Conservation (phyloP, 2,329 filamentous ascomycete species). For the Sporothrix curviconia region DNA sequence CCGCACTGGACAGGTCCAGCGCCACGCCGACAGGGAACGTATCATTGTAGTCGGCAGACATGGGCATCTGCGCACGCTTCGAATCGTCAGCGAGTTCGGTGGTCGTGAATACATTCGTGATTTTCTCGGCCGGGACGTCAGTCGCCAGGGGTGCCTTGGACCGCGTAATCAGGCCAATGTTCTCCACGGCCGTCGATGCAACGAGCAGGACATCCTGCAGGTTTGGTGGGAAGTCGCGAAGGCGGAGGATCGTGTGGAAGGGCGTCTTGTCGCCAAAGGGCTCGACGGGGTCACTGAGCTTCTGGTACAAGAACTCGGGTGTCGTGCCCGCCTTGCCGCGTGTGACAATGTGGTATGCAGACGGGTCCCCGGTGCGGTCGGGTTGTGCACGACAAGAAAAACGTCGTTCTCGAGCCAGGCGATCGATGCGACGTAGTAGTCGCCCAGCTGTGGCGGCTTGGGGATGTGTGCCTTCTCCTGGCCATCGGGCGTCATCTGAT, state of each 20-base stretch:
- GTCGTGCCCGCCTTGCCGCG: slow-evolving; percentile 49
- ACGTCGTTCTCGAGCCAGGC: slow-evolving; percentile 84
- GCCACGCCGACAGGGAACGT: slow-evolving; percentile 73
- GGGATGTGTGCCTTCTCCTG: slow-evolving; percentile 72
- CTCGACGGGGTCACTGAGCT: slow-evolving; percentile 65
- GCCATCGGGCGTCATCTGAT: slow-evolving; percentile 79
- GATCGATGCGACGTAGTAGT: slow-evolving; percentile 72
- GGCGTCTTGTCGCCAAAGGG: slow-evolving; percentile 63
- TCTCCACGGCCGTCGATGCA: slow-evolving; percentile 70
- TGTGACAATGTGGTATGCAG: slow-evolving; percentile 73
- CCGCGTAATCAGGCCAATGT: slow-evolving; percentile 71
- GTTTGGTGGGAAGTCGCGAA: slow-evolving; percentile 74
- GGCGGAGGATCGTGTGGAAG: slow-evolving; percentile 69
- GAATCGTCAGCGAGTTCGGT: slow-evolving; percentile 68
- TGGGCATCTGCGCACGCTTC: slow-evolving; percentile 66
- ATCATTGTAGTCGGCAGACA: slow-evolving; percentile 60
- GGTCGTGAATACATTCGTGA: slow-evolving; percentile 64
- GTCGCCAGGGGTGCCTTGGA: slow-evolving; percentile 61
- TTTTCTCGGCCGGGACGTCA: slow-evolving; percentile 51
- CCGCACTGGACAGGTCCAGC: slow-evolving; percentile 76
- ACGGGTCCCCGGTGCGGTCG: slow-evolving; percentile 51
- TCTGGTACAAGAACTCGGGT: slow-evolving; percentile 63
- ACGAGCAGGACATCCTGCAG: slow-evolving; percentile 77
- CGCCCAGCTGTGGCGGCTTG: slow-evolving; percentile 59
- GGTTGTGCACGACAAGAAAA: slow-evolving; percentile 76